These are phyloP conservation scores for Neurospora discreta DNA, from an alignment of 495 filamentous ascomycete genomes.

Conservation along the genomic window DNA sequence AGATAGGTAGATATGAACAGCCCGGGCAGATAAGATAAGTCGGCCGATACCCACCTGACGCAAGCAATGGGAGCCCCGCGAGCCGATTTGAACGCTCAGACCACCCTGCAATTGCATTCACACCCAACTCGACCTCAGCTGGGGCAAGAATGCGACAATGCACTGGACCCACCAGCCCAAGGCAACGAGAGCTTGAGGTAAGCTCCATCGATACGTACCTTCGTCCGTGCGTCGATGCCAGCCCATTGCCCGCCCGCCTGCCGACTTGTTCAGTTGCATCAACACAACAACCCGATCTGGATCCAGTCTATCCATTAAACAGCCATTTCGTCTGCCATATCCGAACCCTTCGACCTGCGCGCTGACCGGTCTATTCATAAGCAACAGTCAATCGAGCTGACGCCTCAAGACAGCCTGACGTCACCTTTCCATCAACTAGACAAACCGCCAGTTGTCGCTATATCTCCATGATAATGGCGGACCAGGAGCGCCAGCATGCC, in stretches of 20 bases:
- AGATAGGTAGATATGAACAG: no score
- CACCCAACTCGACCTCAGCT: background rate
- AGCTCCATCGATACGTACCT: constrained; percentile 3
- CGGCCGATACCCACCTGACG: background rate
- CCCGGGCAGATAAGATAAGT: background rate
- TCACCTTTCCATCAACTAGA: background rate
- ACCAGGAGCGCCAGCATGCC: constrained; percentile 65
- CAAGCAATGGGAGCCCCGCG: background rate
- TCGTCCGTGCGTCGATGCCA: background rate
- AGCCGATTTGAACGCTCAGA: background rate
- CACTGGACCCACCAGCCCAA: constrained; percentile 2
- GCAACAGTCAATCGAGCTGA: background rate
- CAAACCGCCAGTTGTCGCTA: background rate
- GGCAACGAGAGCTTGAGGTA: constrained; percentile 14
- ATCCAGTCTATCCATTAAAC: background rate
- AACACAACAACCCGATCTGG: background rate
- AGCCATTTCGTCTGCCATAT: background rate
- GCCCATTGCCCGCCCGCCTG: background rate
- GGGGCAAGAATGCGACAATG: background rate
- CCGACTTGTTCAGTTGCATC: background rate
- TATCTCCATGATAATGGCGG: constrained; percentile 21
- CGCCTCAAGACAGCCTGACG: background rate
- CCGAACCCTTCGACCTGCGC: background rate
- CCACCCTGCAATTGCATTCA: background rate
- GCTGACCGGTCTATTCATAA: background rate